Evolutionary conservation across 1,284 basidiomycete species (phyloP).

Genomic region (Puccinia polysora): DNA sequence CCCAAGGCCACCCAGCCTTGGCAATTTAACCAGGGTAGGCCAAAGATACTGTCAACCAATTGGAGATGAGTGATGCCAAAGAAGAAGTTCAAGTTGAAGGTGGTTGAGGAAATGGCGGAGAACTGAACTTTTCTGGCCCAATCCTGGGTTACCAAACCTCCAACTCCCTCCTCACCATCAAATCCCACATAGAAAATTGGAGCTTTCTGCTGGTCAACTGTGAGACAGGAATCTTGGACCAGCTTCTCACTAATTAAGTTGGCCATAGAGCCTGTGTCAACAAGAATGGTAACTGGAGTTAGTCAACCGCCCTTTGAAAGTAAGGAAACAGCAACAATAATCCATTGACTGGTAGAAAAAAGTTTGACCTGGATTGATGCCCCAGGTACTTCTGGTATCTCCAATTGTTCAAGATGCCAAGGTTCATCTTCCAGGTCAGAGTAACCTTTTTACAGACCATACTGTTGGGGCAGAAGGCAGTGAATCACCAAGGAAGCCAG

Average conservation of each 20-base stretch:
- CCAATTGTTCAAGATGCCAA: too few relatives aligned
- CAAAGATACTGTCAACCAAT: background rate
- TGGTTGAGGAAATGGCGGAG: background rate
- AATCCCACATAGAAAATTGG: background rate
- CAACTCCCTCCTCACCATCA: background rate
- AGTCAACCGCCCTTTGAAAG: too few relatives aligned
- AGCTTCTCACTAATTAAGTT: background rate
- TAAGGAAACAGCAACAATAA: too few relatives aligned
- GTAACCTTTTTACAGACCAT: too few relatives aligned
- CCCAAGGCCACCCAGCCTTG: slow-evolving; percentile 6
- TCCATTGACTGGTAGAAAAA: too few relatives aligned
- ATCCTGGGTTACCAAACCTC: background rate
- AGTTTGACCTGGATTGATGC: too few relatives aligned
- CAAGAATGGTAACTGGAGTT: too few relatives aligned
- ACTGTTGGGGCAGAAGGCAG: too few relatives aligned
- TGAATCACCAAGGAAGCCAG: too few relatives aligned
- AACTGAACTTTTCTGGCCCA: background rate
- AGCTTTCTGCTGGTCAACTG: background rate
- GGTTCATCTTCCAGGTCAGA: too few relatives aligned
- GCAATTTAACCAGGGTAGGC: slow-evolving; percentile 12
- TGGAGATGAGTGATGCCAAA: slow-evolving; percentile 8
- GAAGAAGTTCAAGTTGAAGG: background rate
- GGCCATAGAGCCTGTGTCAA: background rate
- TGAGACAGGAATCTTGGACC: background rate
- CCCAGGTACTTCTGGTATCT: too few relatives aligned